Base-by-base conservation (phyloP, 2,329 filamentous ascomycete genomes). In the Macroventuria anomochaeta region DNA sequence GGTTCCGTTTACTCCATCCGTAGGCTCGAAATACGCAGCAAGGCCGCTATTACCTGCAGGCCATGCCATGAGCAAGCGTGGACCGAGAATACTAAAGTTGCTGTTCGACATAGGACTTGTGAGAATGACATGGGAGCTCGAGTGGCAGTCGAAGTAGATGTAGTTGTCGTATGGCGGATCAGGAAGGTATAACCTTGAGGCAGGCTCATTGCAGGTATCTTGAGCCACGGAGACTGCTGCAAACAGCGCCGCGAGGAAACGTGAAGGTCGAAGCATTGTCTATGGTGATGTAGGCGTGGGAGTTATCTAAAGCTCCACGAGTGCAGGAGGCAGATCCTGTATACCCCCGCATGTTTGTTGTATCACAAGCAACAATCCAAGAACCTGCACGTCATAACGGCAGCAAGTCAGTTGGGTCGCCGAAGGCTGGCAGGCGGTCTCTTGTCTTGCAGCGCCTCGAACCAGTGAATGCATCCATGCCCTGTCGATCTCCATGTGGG, bases 21-120 rank as follows among this genome's bases (percentile, higher is more conserved):
- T 72, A 0, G 85, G 82, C 12, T 78, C 72, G 58, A 88, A 88
- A 60, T 81, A 86, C 0, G 80, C 75, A 4, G 80, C 80, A 21
- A 82, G 76, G 0, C 86, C 86, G 46, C 85, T 88, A 61, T 88
- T 85, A 2, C 86, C 86, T 7, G 85, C 83, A 7, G 86, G 85
- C 85, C 85, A 88, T 7, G 85, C 86, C 7, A 74, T 65, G 10
- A 86, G 75, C 18, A 88, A 69, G n/a, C 85, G 77, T 7, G 85
- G 85, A 0, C 79, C 76, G 54, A 86, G 83, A 28, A 84, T 74
- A 1, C 75, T 79, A 1, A 86, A 71, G 59, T 86, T 79, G 50
- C 81, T 85, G 13, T 79, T 76, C 1, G 77, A 62, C 0, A 81
- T 68, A 12, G 85, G 85, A 53, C 78, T 86, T 0, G 85, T 88